phyloP scores from a whole-genome alignment of 2,329 filamentous ascomycete genomes.

The Talaromyces sp. region DNA sequence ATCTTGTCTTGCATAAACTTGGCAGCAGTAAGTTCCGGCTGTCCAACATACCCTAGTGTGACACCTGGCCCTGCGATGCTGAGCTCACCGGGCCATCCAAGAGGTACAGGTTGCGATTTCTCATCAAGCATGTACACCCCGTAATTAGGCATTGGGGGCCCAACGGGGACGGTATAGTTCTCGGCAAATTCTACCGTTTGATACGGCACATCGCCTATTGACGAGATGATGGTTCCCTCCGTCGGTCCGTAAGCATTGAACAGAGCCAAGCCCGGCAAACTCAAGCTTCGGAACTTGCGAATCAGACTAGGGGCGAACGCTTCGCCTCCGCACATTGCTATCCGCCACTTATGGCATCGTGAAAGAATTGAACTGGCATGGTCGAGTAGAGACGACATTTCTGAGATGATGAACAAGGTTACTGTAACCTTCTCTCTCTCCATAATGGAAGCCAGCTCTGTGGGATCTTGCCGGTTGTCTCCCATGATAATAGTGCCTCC shows the following conservation, averaged over 20 bases:
- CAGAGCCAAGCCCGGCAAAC: constrained; percentile 3
- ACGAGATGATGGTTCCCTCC: too few species aligned
- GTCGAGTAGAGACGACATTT: too few species aligned
- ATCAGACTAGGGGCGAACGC: background rate
- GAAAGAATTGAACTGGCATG: too few species aligned
- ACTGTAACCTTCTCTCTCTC: constrained; percentile 13
- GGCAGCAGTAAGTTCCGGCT: too few species aligned
- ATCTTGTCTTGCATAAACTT: too few species aligned
- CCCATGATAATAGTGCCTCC: constrained; percentile 15
- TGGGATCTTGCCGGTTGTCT: constrained; percentile 5
- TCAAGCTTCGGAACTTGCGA: constrained; percentile 9
- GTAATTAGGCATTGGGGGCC: too few species aligned
- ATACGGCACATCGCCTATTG: too few species aligned
- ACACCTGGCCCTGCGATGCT: too few species aligned
- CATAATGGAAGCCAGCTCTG: constrained; percentile 13
- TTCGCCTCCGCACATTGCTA: constrained; percentile 8
- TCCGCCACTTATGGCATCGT: background rate
- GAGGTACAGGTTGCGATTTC: constrained; percentile 29
- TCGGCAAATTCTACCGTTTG: too few species aligned
- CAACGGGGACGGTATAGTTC: too few species aligned
- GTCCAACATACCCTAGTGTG: too few species aligned
- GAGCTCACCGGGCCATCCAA: constrained; percentile 37
- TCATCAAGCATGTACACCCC: constrained; percentile 20
- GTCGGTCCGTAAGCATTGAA: constrained; percentile 12
- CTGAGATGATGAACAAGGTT: too few species aligned